A percentile compares a stretch with the other conserved stretches of the same genome.
These are phyloP conservation scores for Rhizomucor pusillus DNA, from an alignment of 371 early-diverging fungal genomes.

Conservation along the genomic window DNA sequence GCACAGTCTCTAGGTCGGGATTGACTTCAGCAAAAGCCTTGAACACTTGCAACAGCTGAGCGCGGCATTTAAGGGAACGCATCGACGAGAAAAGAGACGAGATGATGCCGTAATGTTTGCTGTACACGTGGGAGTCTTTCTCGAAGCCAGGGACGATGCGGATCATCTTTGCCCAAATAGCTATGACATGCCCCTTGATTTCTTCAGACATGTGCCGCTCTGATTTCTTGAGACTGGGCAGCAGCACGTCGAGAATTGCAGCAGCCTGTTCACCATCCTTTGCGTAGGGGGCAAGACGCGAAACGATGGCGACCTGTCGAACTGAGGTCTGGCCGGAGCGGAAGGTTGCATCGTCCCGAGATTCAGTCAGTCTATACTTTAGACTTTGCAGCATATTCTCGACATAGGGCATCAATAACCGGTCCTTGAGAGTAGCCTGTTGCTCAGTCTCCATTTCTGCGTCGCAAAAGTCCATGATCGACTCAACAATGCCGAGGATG, in stretches of 20 bases:
- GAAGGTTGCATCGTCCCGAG: slow-evolving; percentile 49
- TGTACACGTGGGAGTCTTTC: slow-evolving; percentile 37
- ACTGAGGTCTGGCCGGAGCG: slow-evolving; percentile 58
- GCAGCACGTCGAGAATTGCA: slow-evolving; percentile 72
- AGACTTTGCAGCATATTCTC: slow-evolving; percentile 62
- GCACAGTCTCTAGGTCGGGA: slow-evolving; percentile 47
- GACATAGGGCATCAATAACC: slow-evolving; percentile 63
- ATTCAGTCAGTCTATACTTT: slow-evolving; percentile 53
- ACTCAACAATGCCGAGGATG: slow-evolving; percentile 77
- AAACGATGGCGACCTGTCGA: slow-evolving; percentile 78
- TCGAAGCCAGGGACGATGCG: slow-evolving; percentile 53
- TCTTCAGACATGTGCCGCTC: slow-evolving; percentile 70
- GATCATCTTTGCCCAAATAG: slow-evolving; percentile 72
- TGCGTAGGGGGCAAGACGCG: slow-evolving; percentile 74
- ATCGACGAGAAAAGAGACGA: slow-evolving; percentile 62
- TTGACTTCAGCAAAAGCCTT: slow-evolving; percentile 63
- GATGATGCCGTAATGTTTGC: slow-evolving; percentile 56
- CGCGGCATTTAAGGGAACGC: slow-evolving; percentile 55
- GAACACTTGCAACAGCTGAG: slow-evolving; percentile 63
- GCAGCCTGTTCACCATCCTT: slow-evolving; percentile 64
- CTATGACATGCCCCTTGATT: slow-evolving; percentile 82
- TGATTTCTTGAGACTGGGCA: slow-evolving; percentile 79
- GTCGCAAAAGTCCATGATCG: slow-evolving; percentile 57
- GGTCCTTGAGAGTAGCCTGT: slow-evolving; percentile 36
- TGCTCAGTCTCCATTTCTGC: slow-evolving; percentile 43